Evolutionary conservation across 2,329 filamentous ascomycete genomes (phyloP), one percentile per base, ranked within the genome.

Genomic region (Pseudogymnoascus sp.): DNA sequence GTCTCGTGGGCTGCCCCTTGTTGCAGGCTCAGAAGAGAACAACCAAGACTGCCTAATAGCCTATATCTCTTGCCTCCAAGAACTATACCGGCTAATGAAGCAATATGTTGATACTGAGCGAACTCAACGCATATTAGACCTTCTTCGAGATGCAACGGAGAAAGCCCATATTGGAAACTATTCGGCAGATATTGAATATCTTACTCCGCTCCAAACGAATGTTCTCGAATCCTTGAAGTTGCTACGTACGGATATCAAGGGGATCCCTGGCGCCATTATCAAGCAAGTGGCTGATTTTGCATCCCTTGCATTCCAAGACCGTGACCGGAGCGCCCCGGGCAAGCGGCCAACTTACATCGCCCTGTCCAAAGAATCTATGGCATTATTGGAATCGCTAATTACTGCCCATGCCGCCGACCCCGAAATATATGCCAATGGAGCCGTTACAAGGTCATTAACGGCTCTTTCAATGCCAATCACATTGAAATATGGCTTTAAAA

Each of bases 41-140:
- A 96, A 95, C 68, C 91, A 96, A 72, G 87, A 87, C 63, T 92
- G 90, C 10, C 82, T 93, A n/a, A 78, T 90, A 31, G 89, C 92
- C n/a, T 97, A 96, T 76, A 83, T 95, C 1, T 82, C 86, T 21
- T 82, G 89, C 1, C 83, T 95, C 42, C 80, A 86, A 63, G 87
- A 95, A 68, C 81, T 97, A 1, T 96, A 96, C 71, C 83, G 85
- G 0, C 81, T 97, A 4, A 84, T 91, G 59, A 81, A 87, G 64
- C 76, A 80, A 6, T 82, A 85, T 14, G 77, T 96, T 19, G 82
- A 82, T 8, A 77, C 84, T 0, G 80, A 85, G 2, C 82, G 83
- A 56, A 84, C 92, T 7, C 78, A 81, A 42, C 82, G 80, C n/a
- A 88, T 96, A 74, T 80, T 96, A 1, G 78, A 78, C 2, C 84